These are phyloP conservation scores for Claviceps pusilla DNA, from an alignment of 2,329 filamentous ascomycete species.

Conservation along the genomic window DNA sequence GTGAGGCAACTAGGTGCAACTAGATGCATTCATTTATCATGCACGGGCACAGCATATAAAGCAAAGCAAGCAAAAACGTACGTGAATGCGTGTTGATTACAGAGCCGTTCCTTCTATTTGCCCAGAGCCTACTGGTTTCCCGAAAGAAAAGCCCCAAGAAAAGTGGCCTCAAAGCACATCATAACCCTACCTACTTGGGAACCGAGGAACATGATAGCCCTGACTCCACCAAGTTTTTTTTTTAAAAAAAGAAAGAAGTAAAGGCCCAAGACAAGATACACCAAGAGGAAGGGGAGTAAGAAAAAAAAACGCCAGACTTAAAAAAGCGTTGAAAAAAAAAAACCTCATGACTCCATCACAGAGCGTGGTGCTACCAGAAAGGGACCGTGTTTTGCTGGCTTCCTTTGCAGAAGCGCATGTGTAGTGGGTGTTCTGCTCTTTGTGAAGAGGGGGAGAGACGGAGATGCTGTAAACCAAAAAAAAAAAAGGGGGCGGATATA, in stretches of 20 bases:
- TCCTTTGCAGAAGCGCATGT: neutral
- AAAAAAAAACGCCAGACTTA: neutral
- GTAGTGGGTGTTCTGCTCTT: too few relatives aligned
- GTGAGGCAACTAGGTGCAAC: too few relatives aligned
- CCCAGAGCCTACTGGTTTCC: neutral
- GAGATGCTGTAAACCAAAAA: neutral
- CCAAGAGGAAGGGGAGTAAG: neutral
- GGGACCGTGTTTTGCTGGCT: neutral
- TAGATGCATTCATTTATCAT: neutral
- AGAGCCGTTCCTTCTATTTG: neutral
- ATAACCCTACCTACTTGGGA: neutral
- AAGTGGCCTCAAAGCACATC: neutral
- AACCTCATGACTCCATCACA: neutral
- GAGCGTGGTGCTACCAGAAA: neutral
- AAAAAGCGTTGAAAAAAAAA: neutral
- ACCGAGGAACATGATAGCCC: neutral
- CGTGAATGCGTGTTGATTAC: neutral
- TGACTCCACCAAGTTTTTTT: neutral
- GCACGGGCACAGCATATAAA: neutral
- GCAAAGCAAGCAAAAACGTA: neutral
- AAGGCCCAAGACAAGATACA: neutral
- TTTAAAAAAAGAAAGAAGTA: neutral
- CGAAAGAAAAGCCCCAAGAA: neutral
- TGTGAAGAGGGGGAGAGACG: neutral
- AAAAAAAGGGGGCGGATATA: neutral